Percentiles rank a stretch among this genome's conserved stretches.
phyloP scores from a whole-genome alignment of 2,329 filamentous ascomycete genomes.

The Fusarium zealandicum region DNA sequence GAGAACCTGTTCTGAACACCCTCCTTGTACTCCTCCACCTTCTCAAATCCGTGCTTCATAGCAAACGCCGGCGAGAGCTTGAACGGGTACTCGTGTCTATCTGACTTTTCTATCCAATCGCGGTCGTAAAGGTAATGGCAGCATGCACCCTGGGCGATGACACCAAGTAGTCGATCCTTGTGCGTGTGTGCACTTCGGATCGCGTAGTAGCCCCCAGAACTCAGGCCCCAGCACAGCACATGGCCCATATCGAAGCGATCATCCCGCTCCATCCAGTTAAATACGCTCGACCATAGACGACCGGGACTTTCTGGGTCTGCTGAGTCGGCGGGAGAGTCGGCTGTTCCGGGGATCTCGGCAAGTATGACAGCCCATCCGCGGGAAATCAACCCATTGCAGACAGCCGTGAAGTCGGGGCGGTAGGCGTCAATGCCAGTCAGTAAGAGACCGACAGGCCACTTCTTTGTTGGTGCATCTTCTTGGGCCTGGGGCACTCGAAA shows the following conservation, averaged over 20 bases:
- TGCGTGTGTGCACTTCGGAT: slow-evolving; percentile 74
- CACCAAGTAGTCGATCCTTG: slow-evolving; percentile 57
- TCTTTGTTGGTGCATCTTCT: not conserved
- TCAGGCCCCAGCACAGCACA: slow-evolving; percentile 70
- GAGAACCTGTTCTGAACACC: not conserved
- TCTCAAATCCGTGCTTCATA: not conserved
- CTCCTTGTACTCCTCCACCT: not conserved
- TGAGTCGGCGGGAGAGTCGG: slow-evolving; percentile 70
- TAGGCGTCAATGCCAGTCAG: not conserved
- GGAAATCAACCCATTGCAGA: not conserved
- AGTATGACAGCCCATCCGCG: not conserved
- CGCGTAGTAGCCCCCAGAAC: slow-evolving; percentile 73
- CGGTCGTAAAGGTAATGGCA: slow-evolving; percentile 61
- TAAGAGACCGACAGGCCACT: not conserved
- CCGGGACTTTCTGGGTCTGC: slow-evolving; percentile 66
- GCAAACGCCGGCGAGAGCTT: not conserved
- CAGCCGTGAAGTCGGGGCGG: not conserved
- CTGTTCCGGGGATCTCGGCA: slow-evolving; percentile 44
- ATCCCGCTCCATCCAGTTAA: slow-evolving; percentile 64
- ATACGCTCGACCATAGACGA: slow-evolving; percentile 66
- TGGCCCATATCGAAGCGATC: slow-evolving; percentile 62
- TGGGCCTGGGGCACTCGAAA: not conserved
- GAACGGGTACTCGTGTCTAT: not conserved
- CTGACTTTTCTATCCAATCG: slow-evolving; percentile 52
- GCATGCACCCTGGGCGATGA: slow-evolving; percentile 65